Base-by-base conservation (phyloP, 1,284 basidiomycete genomes). In the Moesziomyces sp. region DNA sequence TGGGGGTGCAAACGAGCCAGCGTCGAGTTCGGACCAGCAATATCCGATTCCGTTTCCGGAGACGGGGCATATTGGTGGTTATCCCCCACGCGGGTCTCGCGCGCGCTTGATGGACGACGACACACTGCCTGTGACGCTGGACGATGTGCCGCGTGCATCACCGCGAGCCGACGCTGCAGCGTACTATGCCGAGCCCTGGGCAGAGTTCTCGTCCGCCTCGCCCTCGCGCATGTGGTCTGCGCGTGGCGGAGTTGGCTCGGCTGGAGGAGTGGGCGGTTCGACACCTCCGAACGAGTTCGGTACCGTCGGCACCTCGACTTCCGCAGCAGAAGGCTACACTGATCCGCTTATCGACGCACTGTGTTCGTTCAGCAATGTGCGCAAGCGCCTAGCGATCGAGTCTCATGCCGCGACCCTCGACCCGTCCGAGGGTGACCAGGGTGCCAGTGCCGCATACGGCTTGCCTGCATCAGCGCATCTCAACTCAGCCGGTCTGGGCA, bases 291-390 rank as follows among this genome's bases (percentile, higher is more conserved):
- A 69, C 50, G 61, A 68, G 21, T 64, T 65, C 28, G 74, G 64
- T 35, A 72, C 69, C 0, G 63, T 72, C 1, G 69, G 69, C 11
- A 67, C 58, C 2, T 66, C 69, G 6, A 63, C 63, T 3, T 45
- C 60, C 3, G 18, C 43, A 8, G 44, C 33, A 9, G 46, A 45
- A n/a, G 56, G 48, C 2, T 72, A 72, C 47, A 52, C 52, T 8
- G 71, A 78, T 26, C 71, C 74, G 7, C 56, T 81, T 2, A 74
- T 78, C 43, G 77, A 79, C 21, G 76, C 74, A 0, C 57, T 81
- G 0, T 80, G 78, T 46, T 75, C 72, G 11, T 81, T 81, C 47
- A 78, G 76, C 44, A 79, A 78, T 23, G 78, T 81, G 1, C 46
- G 75, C 16, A 59, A 71, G 23, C 46, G 80, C 4, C 62, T 81